Conservation (phyloP, 148 eudicot species). For the Camellia lanceoleosa region DNA sequence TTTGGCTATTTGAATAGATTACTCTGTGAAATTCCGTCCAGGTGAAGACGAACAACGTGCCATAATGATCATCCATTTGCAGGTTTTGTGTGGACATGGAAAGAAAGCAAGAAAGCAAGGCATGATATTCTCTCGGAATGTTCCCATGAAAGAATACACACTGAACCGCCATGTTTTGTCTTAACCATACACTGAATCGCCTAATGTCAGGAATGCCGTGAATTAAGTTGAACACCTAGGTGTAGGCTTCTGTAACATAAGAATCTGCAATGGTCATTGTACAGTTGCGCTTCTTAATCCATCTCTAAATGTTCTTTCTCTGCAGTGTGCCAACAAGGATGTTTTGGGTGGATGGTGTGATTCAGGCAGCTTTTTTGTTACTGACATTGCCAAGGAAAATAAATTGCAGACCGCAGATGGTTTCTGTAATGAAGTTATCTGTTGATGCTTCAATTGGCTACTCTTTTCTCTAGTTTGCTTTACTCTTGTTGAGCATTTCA, state of each 20-base stretch:
- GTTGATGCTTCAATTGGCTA: not conserved
- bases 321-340: not conserved
- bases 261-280: no score
- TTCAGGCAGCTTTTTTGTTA: constrained; percentile 67
- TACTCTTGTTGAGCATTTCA: no score
- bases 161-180: not conserved
- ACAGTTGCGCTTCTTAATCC: no score
- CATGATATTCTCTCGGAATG: no score
- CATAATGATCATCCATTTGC: constrained; percentile 13
- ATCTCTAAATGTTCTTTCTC: no score
- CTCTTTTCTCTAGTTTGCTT: not conserved
- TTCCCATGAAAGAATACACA: no score
- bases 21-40: no score
- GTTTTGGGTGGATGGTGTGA: constrained; percentile 76
- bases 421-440: not conserved
- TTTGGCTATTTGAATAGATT: no score
- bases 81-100: constrained; percentile 74
- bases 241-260: no score
- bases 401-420: not conserved
- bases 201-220: no score
- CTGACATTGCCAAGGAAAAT: constrained; percentile 33
- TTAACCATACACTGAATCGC: not conserved
- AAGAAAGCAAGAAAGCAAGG: constrained; percentile 38
- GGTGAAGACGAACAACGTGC: not conserved
- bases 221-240: no score